These are phyloP conservation scores for Ensete ventricosum DNA, from an alignment of 176 grass and related monocot genomes.

Conservation along the genomic window DNA sequence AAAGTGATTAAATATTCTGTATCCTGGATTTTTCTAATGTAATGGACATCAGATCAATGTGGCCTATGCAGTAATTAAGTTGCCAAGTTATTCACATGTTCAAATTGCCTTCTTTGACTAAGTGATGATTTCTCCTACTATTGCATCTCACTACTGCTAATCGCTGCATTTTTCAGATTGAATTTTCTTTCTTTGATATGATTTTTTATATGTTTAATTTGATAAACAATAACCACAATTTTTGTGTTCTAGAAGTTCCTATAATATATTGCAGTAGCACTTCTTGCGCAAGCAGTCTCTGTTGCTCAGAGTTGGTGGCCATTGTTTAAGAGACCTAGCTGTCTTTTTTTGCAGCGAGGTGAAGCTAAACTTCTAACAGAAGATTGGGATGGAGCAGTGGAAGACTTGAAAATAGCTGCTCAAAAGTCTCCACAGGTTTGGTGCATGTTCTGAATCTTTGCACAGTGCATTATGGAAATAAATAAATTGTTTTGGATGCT, in stretches of 20 bases:
- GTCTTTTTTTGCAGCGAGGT: slow-evolving; percentile 47
- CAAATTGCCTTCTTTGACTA: background rate
- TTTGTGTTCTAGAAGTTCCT: background rate
- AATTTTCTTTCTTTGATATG: background rate
- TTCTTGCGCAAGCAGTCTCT: slow-evolving; percentile 8
- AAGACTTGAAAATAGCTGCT: slow-evolving; percentile 80
- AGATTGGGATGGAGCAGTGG: slow-evolving; percentile 89
- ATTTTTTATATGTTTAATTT: background rate
- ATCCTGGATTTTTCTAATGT: background rate
- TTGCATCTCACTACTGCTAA: background rate
- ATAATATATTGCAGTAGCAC: background rate
- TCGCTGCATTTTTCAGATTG: background rate
- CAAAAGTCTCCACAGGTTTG: slow-evolving; percentile 83
- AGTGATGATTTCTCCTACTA: background rate
- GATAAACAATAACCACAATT: background rate
- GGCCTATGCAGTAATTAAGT: background rate
- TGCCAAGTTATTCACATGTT: background rate
- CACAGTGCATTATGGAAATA: background rate
- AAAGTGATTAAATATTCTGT: background rate
- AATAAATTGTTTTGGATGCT: background rate
- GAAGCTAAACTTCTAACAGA: slow-evolving; percentile 91
- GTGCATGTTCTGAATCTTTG: background rate
- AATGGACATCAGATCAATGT: background rate
- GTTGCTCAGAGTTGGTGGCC: slow-evolving; percentile 2
- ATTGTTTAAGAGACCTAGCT: slow-evolving; percentile 9